Conservation (phyloP, 495 filamentous ascomycete species). For the Aspergillus baeticus region DNA sequence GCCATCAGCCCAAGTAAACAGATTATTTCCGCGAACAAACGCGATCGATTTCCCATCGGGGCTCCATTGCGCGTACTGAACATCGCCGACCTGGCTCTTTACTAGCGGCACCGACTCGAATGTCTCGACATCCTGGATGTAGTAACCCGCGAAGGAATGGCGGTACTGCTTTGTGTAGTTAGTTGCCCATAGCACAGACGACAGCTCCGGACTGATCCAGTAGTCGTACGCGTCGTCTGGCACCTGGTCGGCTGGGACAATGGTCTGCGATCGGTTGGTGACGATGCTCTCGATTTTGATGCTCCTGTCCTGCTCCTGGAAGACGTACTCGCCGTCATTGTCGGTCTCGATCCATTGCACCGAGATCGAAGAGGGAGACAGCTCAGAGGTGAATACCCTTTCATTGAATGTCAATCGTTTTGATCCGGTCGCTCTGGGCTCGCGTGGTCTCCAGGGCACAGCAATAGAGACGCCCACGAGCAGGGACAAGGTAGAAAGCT, state of each 20-base stretch:
- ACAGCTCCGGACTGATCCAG: slow-evolving; percentile 20
- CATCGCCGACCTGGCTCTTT: slow-evolving; percentile 13
- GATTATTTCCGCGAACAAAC: slow-evolving; percentile 20
- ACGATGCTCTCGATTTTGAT: slow-evolving; percentile 20
- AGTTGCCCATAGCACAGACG: slow-evolving; percentile 20
- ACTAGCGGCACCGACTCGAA: slow-evolving; percentile 12
- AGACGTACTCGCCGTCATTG: slow-evolving; percentile 19
- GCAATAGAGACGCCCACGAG: slow-evolving; percentile 7
- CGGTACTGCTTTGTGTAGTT: slow-evolving; percentile 24
- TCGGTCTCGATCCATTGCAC: slow-evolving; percentile 20
- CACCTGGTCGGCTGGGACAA: slow-evolving; percentile 15
- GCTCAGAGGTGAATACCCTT: slow-evolving; percentile 9
- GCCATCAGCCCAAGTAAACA: slow-evolving; percentile 17
- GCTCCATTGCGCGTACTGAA: slow-evolving; percentile 22
- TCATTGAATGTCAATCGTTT: slow-evolving; percentile 22
- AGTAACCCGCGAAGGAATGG: slow-evolving; percentile 23
- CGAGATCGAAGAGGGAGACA: slow-evolving; percentile 13
- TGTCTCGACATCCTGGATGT: slow-evolving; percentile 20
- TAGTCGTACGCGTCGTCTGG: slow-evolving; percentile 11
- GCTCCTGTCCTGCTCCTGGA: slow-evolving; percentile 11
- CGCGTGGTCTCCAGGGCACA: slow-evolving; percentile 7
- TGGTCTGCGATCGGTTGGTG: slow-evolving; percentile 18
- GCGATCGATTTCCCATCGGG: slow-evolving; percentile 14
- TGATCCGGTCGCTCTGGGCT: slow-evolving; percentile 6
- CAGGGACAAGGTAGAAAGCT: not conserved